Evolutionary conservation across 106 monocot genomes (phyloP).

Genomic region (Acorus calamus): DNA sequence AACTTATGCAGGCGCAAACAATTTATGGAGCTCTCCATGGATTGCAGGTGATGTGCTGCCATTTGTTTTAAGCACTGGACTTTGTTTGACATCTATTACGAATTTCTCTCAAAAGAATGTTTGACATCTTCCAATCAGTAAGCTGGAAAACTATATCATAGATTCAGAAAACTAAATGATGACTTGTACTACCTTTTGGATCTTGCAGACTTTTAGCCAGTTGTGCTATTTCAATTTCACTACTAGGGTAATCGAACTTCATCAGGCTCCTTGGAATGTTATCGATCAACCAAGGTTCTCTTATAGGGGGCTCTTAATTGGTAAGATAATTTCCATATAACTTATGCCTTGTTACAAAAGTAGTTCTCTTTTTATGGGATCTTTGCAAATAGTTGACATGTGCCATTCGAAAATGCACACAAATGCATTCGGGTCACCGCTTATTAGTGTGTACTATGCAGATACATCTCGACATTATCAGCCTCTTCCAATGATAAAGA

Average conservation of each 20-base stretch:
- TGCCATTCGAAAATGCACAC: background rate
- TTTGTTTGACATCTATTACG: background rate
- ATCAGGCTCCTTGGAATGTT: constrained; percentile 65
- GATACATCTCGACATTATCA: constrained; percentile 90
- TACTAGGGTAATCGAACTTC: constrained; percentile 38
- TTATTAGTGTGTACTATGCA: constrained; percentile 26
- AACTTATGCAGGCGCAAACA: constrained; percentile 68
- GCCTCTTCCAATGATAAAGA: constrained; percentile 61
- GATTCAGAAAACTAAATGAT: too few species aligned
- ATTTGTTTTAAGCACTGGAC: background rate
- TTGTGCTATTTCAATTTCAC: constrained; percentile 64
- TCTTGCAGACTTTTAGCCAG: constrained; percentile 86
- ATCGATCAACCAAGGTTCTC: constrained; percentile 71
- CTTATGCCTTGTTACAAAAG: background rate
- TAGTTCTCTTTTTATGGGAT: background rate
- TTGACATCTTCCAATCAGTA: background rate
- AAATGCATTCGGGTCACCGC: background rate
- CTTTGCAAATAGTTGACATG: background rate
- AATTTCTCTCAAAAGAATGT: background rate
- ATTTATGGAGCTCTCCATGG: constrained; percentile 95
- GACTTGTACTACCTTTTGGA: background rate
- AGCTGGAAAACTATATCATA: background rate
- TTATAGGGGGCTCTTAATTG: constrained; percentile 85
- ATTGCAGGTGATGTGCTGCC: constrained; percentile 40
- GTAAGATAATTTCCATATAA: constrained; percentile 22